Evolutionary conservation across 192 early-diverging fungal genomes (phyloP).

Genomic region (Coemansia sp.): DNA sequence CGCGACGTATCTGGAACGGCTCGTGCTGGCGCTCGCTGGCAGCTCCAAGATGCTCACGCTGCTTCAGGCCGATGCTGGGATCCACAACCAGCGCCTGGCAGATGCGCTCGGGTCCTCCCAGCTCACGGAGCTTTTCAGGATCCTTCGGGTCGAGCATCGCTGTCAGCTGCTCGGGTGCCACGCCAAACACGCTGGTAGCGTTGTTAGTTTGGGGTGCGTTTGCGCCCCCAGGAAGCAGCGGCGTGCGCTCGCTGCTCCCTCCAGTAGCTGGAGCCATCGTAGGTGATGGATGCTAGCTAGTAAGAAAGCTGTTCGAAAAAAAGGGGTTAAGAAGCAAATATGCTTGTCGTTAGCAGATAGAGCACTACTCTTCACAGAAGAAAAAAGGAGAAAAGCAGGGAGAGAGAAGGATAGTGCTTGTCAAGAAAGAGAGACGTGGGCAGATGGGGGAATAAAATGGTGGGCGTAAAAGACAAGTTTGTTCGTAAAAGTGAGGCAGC

Average conservation of each 20-base stretch:
- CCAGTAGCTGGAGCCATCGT: slow-evolving; percentile 31
- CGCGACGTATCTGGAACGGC: slow-evolving; percentile 55
- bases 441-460: background rate
- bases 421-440: too few species aligned
- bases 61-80: slow-evolving; percentile 58
- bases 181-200: slow-evolving; percentile 38
- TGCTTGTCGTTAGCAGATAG: background rate
- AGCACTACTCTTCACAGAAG: background rate
- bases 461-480: background rate
- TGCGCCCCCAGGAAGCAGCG: slow-evolving; percentile 41
- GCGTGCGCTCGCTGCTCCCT: slow-evolving; percentile 46
- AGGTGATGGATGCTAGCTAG: background rate
- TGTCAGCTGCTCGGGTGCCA: slow-evolving; percentile 56
- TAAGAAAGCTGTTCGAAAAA: background rate
- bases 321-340: background rate
- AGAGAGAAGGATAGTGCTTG: background rate
- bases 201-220: slow-evolving; percentile 1
- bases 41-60: slow-evolving; percentile 51
- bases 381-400: background rate
- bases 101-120: slow-evolving; percentile 62
- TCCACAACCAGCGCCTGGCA: slow-evolving; percentile 64
- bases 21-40: slow-evolving; percentile 35
- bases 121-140: slow-evolving; percentile 55
- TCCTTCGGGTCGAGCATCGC: slow-evolving; percentile 69
- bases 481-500: background rate